Evolutionary conservation across 768 basidiomycete genomes (phyloP), one percentile per base, ranked within the genome.

Genomic region (Boletellus ananiceps): DNA sequence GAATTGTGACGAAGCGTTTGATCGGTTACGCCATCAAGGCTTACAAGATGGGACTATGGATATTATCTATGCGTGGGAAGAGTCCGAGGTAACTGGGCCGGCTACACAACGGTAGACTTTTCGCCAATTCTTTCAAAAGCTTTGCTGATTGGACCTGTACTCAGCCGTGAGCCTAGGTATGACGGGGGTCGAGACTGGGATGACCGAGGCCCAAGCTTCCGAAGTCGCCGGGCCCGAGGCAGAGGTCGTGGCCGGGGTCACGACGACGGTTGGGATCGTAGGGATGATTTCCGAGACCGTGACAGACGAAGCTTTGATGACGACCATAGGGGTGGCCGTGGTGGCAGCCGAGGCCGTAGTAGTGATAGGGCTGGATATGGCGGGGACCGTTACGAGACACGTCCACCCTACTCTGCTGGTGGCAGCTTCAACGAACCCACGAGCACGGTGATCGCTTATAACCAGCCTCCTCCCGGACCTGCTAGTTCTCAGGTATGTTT

Each of bases 11-110:
- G 82, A 88, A 57, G 86, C 93, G 0, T 83, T 80, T 56, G 91
- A 96, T 59, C 74, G 83, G 16, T 71, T 96, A 53, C 78, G 90
- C 42, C 85, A 89, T 50, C 82, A 88, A 68, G 78, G 84, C 2
- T 62, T 84, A 45, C 86, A 87, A 61, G 92, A 93, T 59, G 93
- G 96, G 13, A 81, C 85, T 1, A 85, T 96, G 81, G 89, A 94
- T 47, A 84, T 97, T 39, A 73, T 80, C 0, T 90, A 88, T 56
- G 86, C 86, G 29, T 95, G 90, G 86, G 93, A 97, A 49, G 74
- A 78, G 12, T 75, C 72, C 6, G 83, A 84, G 49, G 68, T 72
- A 1, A 71, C 76, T 35, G 69, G 78, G 18, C 76, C 78, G 37
- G 70, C 71, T 35, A 74, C 65, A 7, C 73, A 71, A 57, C 69